Evolutionary conservation across 441 rosid genomes (phyloP).

Genomic region (Erysimum pusillum): DNA sequence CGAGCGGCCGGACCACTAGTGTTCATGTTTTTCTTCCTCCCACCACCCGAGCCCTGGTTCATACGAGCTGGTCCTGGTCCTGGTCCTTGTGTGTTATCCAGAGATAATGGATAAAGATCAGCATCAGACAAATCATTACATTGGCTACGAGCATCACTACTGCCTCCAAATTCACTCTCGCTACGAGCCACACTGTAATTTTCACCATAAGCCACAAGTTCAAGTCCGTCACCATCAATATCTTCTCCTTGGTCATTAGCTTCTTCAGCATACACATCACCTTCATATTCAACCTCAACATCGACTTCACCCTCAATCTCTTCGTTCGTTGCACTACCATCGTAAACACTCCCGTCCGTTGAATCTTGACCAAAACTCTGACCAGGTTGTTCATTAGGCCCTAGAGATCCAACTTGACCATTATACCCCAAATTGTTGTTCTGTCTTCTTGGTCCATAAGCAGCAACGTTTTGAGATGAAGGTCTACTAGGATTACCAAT

Average conservation of each 20-base stretch:
- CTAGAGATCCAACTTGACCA: conserved; percentile 5
- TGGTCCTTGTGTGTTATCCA: conserved; percentile 4
- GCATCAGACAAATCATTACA: conserved; percentile 34
- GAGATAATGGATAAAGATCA: conserved; percentile 36
- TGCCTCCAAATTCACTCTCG: conserved; percentile 46
- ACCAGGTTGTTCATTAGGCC: conserved; percentile 1
- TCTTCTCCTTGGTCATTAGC: conserved; percentile 11
- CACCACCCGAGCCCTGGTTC: conserved; percentile 8
- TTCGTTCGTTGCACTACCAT: conserved; percentile 14
- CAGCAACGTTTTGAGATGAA: not conserved
- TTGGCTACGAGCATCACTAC: conserved; percentile 47
- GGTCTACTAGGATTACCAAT: conserved; percentile 4
- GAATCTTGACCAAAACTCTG: conserved; percentile 40
- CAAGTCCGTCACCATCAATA: conserved; percentile 22
- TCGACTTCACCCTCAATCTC: conserved; percentile 30
- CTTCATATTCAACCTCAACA: conserved; percentile 37
- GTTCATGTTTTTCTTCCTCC: conserved; percentile 8
- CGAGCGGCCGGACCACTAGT: not conserved
- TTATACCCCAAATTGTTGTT: conserved; percentile 33
- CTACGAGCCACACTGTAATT: conserved; percentile 20
- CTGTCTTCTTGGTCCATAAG: conserved; percentile 16
- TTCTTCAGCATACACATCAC: conserved; percentile 26
- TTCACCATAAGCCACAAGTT: conserved; percentile 28
- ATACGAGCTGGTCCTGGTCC: not conserved
- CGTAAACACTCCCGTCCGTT: conserved; percentile 27